Conservation (phyloP, 345 rosid species). For the Erysimum cheiranthoides region DNA sequence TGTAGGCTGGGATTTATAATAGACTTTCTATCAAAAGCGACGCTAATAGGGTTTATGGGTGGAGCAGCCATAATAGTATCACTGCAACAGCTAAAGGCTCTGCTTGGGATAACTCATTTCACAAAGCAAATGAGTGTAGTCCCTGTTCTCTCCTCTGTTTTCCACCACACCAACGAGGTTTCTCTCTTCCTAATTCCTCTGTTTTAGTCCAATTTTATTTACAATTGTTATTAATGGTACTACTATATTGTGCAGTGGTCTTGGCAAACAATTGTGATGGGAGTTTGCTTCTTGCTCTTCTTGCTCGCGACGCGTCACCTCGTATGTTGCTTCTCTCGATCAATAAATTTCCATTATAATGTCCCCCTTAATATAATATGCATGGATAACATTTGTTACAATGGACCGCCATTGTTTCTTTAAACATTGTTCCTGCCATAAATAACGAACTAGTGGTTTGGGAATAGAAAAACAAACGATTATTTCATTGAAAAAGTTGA, state of each 20-base stretch:
- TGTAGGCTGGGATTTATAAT: constrained; percentile 89
- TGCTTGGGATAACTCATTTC: constrained; percentile 94
- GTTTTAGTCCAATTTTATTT: background rate
- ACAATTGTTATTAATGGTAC: background rate
- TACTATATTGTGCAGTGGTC: constrained; percentile 83
- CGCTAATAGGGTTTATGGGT: constrained; percentile 93
- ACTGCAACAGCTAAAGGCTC: constrained; percentile 87
- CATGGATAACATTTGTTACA: constrained; percentile 36
- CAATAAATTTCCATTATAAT: background rate
- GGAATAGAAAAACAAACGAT: background rate
- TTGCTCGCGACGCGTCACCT: constrained; percentile 76
- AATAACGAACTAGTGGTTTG: constrained; percentile 7
- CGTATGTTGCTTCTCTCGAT: constrained; percentile 54
- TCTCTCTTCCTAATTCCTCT: constrained; percentile 18
- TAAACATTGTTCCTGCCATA: constrained; percentile 20
- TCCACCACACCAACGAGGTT: constrained; percentile 79
- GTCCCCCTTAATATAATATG: background rate
- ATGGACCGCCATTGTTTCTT: constrained; percentile 1
- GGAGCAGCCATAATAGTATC: constrained; percentile 96
- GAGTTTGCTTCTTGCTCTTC: constrained; percentile 73
- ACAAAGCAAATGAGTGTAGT: constrained; percentile 80
- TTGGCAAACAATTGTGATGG: constrained; percentile 96
- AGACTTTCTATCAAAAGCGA: constrained; percentile 91
- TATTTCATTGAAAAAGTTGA: background rate
- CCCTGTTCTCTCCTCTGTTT: constrained; percentile 84